Evolutionary conservation across 23 red algal genomes (phyloP).

Genomic region (Chondrus crispus): DNA sequence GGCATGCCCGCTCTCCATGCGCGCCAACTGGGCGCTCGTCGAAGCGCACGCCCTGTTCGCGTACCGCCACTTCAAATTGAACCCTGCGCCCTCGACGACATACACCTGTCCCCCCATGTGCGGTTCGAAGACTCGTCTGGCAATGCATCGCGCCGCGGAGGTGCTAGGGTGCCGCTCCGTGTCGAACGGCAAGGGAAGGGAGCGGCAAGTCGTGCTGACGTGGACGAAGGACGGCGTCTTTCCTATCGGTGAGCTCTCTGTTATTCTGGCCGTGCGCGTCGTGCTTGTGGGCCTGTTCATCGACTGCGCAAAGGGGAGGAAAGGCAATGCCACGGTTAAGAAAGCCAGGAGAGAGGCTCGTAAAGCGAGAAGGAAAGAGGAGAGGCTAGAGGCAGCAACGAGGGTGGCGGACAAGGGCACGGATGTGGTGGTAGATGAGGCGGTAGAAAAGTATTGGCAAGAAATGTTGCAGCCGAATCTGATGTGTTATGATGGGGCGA

Average conservation of each 20-base stretch:
- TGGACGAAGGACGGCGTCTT: background rate
- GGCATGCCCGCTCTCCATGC: too few relatives aligned
- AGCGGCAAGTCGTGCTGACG: slow-evolving; percentile 10
- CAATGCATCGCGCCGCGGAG: slow-evolving; percentile 35
- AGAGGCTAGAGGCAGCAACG: background rate
- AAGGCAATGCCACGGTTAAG: too few relatives aligned
- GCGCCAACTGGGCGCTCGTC: background rate
- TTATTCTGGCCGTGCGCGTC: background rate
- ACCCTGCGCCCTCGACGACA: background rate
- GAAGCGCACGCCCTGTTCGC: background rate
- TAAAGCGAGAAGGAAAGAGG: background rate
- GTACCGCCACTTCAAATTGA: background rate
- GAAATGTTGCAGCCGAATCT: too few relatives aligned
- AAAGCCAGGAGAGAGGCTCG: background rate
- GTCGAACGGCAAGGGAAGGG: background rate
- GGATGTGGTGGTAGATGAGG: background rate
- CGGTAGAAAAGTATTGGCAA: background rate
- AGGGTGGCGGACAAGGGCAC: background rate
- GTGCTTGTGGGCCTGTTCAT: background rate
- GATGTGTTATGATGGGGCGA: too few relatives aligned
- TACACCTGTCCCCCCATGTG: background rate
- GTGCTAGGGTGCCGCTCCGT: background rate
- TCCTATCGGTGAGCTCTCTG: background rate
- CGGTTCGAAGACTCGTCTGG: background rate
- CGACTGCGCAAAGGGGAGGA: too few relatives aligned